Percentiles rank a stretch among this genome's conserved stretches.
phyloP scores from a whole-genome alignment of 768 basidiomycete species.

The Russula griseocarnosa region DNA sequence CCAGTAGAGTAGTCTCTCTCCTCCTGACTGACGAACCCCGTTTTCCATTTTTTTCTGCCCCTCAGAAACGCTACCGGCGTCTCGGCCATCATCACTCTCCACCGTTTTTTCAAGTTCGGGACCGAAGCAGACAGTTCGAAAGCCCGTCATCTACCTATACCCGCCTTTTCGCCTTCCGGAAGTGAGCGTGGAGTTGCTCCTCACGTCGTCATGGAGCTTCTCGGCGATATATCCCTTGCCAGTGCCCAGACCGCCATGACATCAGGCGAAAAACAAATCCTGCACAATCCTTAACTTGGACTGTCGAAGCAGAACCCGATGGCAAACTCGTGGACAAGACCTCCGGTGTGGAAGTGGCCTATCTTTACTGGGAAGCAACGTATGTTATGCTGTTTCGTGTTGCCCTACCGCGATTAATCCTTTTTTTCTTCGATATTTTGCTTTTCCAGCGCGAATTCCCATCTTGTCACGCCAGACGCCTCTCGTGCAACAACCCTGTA shows the following conservation, averaged over 20 bases:
- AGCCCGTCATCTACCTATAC: conserved; percentile 21
- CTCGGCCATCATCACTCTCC: not conserved
- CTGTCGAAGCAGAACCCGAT: conserved; percentile 9
- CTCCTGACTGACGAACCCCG: not conserved
- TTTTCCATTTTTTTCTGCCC: too few relatives aligned
- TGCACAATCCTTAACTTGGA: conserved; percentile 9
- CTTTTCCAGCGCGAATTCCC: not conserved
- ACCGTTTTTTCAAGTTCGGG: not conserved
- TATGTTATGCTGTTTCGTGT: conserved; percentile 1
- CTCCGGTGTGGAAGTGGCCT: conserved; percentile 13
- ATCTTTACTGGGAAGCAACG: conserved; percentile 19
- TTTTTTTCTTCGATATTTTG: not conserved
- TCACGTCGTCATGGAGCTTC: conserved; percentile 12
- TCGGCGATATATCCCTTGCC: conserved; percentile 14
- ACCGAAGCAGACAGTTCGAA: not conserved
- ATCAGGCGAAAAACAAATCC: not conserved
- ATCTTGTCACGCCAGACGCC: not conserved
- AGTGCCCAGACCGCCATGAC: not conserved
- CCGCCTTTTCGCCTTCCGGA: conserved; percentile 8
- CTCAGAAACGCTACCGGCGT: conserved; percentile 1
- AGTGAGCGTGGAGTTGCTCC: conserved; percentile 8
- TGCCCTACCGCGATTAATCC: not conserved
- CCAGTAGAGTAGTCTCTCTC: not conserved
- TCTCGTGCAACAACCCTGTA: not conserved
- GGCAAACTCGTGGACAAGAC: conserved; percentile 13